Evolutionary conservation across 1,284 basidiomycete species (phyloP).

Genomic region (Ganoderma sinense): DNA sequence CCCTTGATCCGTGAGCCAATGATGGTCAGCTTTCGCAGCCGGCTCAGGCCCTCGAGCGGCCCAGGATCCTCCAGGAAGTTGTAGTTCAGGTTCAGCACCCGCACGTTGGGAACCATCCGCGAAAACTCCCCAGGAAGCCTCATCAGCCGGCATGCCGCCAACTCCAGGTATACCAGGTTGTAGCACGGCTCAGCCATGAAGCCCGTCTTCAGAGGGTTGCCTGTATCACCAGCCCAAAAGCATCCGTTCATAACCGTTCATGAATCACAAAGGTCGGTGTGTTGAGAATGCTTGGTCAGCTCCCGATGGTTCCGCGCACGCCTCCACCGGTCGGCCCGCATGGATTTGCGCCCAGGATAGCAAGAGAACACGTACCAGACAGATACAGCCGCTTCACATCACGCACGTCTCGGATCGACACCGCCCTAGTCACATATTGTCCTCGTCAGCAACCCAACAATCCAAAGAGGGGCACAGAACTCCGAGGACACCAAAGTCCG

Average conservation of each 20-base stretch:
- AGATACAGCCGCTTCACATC: conserved; percentile 94
- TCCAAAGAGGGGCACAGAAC: not conserved
- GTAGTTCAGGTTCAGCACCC: conserved; percentile 94
- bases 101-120: conserved; percentile 82
- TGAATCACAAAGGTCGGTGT: conserved; percentile 12
- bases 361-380: conserved; percentile 69
- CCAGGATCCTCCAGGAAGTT: conserved; percentile 86
- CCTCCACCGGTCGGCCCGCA: conserved; percentile 9
- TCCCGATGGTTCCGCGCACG: conserved; percentile 21
- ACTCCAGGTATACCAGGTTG: conserved; percentile 92
- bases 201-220: conserved; percentile 52
- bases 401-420: conserved; percentile 79
- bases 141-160: conserved; percentile 89
- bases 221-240: conserved; percentile 39
- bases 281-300: conserved; percentile 28
- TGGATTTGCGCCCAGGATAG: conserved; percentile 10
- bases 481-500: not conserved
- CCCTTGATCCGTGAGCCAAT: conserved; percentile 85
- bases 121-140: conserved; percentile 76
- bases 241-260: conserved; percentile 9
- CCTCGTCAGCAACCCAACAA: conserved; percentile 3
- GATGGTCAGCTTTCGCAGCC: conserved; percentile 84
- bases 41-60: conserved; percentile 73
- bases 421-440: conserved; percentile 28
- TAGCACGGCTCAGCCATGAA: conserved; percentile 76